These are phyloP conservation scores for Thymus mandschuricus DNA, from an alignment of 257 asterid genomes.

Conservation along the genomic window DNA sequence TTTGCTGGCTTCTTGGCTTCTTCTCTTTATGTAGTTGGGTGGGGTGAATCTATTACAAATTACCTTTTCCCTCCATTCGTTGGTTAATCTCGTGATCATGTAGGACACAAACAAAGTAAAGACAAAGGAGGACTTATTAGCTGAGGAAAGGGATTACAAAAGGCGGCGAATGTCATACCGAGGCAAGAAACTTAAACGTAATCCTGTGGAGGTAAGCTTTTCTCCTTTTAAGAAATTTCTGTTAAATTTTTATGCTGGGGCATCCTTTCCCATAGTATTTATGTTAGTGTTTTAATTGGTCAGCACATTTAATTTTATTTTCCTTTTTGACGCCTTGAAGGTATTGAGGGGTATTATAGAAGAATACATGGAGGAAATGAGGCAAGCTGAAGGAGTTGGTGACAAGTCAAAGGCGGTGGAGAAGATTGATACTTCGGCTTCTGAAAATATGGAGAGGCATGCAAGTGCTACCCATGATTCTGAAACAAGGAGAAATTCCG, in stretches of 20 bases:
- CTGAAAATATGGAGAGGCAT: slow-evolving; percentile 39
- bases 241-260: background rate
- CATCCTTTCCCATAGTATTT: slow-evolving; percentile 7
- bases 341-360: slow-evolving; percentile 81
- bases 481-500: slow-evolving; percentile 38
- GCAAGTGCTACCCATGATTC: slow-evolving; percentile 35
- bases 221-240: slow-evolving; percentile 2
- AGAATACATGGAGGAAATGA: slow-evolving; percentile 82
- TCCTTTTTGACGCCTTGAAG: slow-evolving; percentile 40
- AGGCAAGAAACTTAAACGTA: slow-evolving; percentile 83
- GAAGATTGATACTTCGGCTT: slow-evolving; percentile 37
- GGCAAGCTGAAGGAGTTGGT: slow-evolving; percentile 52
- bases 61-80: slow-evolving; percentile 8
- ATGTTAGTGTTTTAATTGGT: slow-evolving; percentile 16
- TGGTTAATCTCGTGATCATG: slow-evolving; percentile 23
- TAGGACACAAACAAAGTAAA: slow-evolving; percentile 65
- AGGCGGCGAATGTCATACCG: slow-evolving; percentile 96
- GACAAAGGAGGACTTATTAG: slow-evolving; percentile 88
- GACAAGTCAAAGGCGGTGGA: slow-evolving; percentile 43
- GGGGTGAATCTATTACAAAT: slow-evolving; percentile 17
- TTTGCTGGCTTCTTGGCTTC: background rate
- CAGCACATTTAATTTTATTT: slow-evolving; percentile 14
- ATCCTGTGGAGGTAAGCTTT: slow-evolving; percentile 60
- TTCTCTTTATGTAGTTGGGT: slow-evolving; percentile 10
- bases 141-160: slow-evolving; percentile 98